Base-by-base conservation (phyloP, 768 basidiomycete genomes). In the Mycena maculata region DNA sequence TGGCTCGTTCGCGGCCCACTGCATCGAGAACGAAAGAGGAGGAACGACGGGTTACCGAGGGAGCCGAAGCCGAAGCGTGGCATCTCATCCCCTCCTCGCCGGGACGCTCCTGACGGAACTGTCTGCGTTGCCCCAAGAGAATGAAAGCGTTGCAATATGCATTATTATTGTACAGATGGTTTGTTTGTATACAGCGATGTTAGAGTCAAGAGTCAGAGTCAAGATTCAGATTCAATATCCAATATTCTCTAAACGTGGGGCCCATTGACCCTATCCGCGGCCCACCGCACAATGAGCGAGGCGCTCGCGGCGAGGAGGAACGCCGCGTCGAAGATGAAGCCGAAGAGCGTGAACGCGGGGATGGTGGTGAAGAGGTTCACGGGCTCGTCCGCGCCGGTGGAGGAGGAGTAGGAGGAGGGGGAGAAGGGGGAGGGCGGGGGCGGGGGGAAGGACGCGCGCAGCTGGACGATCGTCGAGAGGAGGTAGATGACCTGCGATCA, bases 381-480 rank as follows among this genome's bases (percentile, higher is more conserved):
- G 65, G 55, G 20, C 58, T 7, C 65, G 50, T 53, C 65, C 13
- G 63, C 49, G 31, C 62, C 47, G 42, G 58, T 23, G 1, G 65
- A 66, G 15, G 53, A 57, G 7, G 59, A 47, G 22, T 27, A 23
- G 41, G 63, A 61, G 56, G 33, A 59, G 20, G 50, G 49, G 12
- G 61, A 63, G 28, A 23, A 41, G 42, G 64, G 49, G 45, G 30
- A 55, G 25, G 70, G 47, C 2, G 84, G 76, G 1, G 88, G 86
- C 0, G 89, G 88, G 2, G 94, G 94, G 76, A 95, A 94, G 13
- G 90, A 90, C 28, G 90, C 88, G 42, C 93, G 90, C 49, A 95
- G 83, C 76, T 95, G 94, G 15, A 95, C 89, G 52, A 95, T 80
- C 0, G 93, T 95, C 4, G 92, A 90, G 30, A 95, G 86, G 38